Evolutionary conservation across 1,284 basidiomycete genomes (phyloP).

Genomic region (Cystobasidium slooffiae): DNA sequence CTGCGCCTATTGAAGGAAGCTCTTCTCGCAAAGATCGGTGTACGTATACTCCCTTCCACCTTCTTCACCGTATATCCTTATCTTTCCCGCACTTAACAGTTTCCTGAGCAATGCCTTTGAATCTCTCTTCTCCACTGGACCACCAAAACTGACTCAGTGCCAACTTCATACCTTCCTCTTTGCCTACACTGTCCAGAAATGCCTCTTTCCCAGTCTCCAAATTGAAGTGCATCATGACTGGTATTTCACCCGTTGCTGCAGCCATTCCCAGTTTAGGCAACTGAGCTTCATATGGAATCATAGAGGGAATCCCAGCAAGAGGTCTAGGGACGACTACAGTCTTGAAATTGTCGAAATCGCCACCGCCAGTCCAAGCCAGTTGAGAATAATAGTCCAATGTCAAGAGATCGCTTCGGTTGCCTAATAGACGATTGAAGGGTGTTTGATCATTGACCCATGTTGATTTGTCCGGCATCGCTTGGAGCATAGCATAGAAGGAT

Average conservation of each 20-base stretch:
- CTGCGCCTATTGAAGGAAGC: no score
- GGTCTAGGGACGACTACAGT: conserved; percentile 2
- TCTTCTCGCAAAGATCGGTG: no score
- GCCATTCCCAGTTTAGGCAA: conserved; percentile 8
- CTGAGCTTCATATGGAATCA: background rate
- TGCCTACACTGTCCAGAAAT: background rate
- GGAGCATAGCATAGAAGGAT: background rate
- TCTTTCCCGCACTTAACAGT: no score
- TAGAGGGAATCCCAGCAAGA: background rate
- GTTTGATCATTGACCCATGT: background rate
- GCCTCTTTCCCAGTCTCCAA: background rate
- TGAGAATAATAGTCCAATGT: conserved; percentile 3
- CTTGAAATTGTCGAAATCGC: background rate
- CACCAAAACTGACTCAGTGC: conserved; percentile 9
- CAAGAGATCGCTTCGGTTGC: background rate
- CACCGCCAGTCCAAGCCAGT: conserved; percentile 1
- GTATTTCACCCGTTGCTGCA: conserved; percentile 1
- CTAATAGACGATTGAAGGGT: background rate
- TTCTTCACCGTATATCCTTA: no score
- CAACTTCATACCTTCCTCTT: background rate
- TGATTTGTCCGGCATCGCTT: background rate
- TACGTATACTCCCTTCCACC: no score
- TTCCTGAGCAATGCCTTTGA: no score
- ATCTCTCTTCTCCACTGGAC: background rate
- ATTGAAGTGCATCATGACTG: background rate